phyloP scores from a whole-genome alignment of 768 basidiomycete species.

The Lyophyllum atratum region DNA sequence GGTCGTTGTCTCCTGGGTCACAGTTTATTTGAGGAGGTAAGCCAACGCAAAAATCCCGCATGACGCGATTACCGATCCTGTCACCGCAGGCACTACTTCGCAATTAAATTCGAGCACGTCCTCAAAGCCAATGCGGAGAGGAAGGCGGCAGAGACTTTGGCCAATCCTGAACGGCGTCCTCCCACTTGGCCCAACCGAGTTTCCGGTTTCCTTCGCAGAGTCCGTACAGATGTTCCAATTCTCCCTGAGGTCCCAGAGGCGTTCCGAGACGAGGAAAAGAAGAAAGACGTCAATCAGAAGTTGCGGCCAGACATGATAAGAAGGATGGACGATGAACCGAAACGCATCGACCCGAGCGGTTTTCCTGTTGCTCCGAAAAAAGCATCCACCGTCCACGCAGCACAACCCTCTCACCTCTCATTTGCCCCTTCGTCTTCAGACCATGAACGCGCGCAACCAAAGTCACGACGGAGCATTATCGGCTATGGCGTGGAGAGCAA shows the following conservation, averaged over 20 bases:
- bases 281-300: constrained; percentile 32
- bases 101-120: constrained; percentile 55
- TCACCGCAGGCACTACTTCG: constrained; percentile 62
- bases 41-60: constrained; percentile 20
- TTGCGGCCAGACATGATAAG: constrained; percentile 78
- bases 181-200: constrained; percentile 28
- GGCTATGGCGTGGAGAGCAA: constrained; percentile 4
- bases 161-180: constrained; percentile 12
- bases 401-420: constrained; percentile 17
- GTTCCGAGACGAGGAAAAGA: constrained; percentile 13
- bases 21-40: constrained; percentile 77
- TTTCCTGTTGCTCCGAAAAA: constrained; percentile 36
- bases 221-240: constrained; percentile 22
- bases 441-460: neutral
- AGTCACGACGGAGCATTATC: neutral
- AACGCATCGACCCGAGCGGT: constrained; percentile 74
- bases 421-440: constrained; percentile 16
- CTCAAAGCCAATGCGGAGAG: constrained; percentile 12
- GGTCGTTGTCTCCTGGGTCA: constrained; percentile 82
- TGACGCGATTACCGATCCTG: constrained; percentile 7
- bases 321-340: constrained; percentile 67
- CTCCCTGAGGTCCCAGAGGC: constrained; percentile 24
- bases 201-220: constrained; percentile 32
- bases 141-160: constrained; percentile 2
- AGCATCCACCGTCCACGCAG: constrained; percentile 16